A percentile compares a stretch with the other conserved stretches of the same genome.
Conservation (phyloP, 805 yeast species). For the Sugiyamaella valdiviana region DNA sequence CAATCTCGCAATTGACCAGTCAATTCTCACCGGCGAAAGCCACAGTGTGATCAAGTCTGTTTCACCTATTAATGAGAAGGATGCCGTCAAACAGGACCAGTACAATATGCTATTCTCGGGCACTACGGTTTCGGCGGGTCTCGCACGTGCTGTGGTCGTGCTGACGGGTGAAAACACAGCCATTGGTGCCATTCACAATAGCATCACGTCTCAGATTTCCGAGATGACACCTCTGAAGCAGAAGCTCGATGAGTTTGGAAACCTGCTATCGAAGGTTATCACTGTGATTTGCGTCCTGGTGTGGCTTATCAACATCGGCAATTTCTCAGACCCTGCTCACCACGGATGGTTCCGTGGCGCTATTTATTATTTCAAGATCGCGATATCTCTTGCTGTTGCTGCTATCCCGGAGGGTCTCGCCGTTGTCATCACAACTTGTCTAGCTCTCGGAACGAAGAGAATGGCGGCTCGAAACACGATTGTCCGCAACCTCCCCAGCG, state of each 20-base stretch:
- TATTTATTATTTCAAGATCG: slow-evolving; percentile 92
- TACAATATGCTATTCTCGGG: slow-evolving; percentile 88
- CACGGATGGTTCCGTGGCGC: slow-evolving; percentile 68
- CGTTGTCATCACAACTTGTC: slow-evolving; percentile 90
- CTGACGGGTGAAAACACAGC: slow-evolving; percentile 85
- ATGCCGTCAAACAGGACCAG: slow-evolving; percentile 53
- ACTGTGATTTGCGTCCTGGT: slow-evolving; percentile 82
- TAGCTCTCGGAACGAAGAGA: slow-evolving; percentile 89
- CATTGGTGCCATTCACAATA: slow-evolving; percentile 85
- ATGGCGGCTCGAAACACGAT: slow-evolving; percentile 94
- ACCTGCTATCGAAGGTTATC: slow-evolving; percentile 74
- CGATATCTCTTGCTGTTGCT: slow-evolving; percentile 94
- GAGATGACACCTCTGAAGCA: slow-evolving; percentile 95
- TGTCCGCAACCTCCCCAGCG: slow-evolving; percentile 54
- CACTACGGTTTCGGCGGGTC: slow-evolving; percentile 90
- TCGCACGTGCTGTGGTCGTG: slow-evolving; percentile 84
- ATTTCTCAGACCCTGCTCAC: slow-evolving; percentile 39
- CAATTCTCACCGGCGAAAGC: slow-evolving; percentile 91
- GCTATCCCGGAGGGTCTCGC: slow-evolving; percentile 99
- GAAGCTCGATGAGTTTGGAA: slow-evolving; percentile 90
- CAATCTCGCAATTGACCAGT: slow-evolving; percentile 79
- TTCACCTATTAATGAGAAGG: slow-evolving; percentile 78
- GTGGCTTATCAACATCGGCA: slow-evolving; percentile 69
- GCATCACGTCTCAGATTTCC: slow-evolving; percentile 78
- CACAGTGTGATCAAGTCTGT: slow-evolving; percentile 79